phyloP scores from a whole-genome alignment of 2,329 filamentous ascomycete genomes.

The Cercospora citrullina region DNA sequence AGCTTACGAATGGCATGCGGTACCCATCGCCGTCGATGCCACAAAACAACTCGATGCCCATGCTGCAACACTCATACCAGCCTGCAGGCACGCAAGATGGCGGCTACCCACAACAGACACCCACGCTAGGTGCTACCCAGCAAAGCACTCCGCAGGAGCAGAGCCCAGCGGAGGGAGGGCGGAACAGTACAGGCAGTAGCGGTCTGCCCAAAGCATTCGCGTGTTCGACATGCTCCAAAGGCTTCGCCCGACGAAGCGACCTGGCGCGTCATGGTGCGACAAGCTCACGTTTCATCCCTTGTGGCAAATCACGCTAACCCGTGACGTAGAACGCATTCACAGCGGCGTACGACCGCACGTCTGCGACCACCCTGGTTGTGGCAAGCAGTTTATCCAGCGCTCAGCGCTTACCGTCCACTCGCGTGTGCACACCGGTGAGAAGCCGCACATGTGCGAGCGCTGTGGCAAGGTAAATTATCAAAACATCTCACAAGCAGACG shows the following conservation, averaged over 20 bases:
- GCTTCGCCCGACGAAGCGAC: conserved; percentile 90
- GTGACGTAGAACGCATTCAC: conserved; percentile 80
- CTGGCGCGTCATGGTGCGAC: conserved; percentile 85
- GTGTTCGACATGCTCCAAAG: conserved; percentile 86
- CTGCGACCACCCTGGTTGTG: conserved; percentile 84
- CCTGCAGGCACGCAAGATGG: conserved; percentile 50
- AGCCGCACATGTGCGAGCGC: conserved; percentile 95
- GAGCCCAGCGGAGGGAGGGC: conserved; percentile 39
- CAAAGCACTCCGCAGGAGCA: conserved; percentile 36
- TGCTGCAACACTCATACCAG: conserved; percentile 58
- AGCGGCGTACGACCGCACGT: conserved; percentile 87
- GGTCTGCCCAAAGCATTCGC: conserved; percentile 74
- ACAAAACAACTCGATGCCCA: conserved; percentile 51
- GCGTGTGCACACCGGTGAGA: conserved; percentile 95
- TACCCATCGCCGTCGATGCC: conserved; percentile 55
- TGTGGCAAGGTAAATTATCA: conserved; percentile 78
- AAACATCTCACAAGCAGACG: not conserved
- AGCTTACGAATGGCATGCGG: conserved; percentile 53
- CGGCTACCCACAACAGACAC: conserved; percentile 43
- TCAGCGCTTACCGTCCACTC: conserved; percentile 94
- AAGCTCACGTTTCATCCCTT: conserved; percentile 15
- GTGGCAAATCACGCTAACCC: conserved; percentile 29
- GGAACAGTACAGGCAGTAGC: conserved; percentile 46
- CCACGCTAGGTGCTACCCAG: conserved; percentile 38
- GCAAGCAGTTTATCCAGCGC: conserved; percentile 95